Evolutionary conservation across 1,284 basidiomycete genomes (phyloP), one percentile per base, ranked within the genome.

Genomic region (Neolentinus lepideus): DNA sequence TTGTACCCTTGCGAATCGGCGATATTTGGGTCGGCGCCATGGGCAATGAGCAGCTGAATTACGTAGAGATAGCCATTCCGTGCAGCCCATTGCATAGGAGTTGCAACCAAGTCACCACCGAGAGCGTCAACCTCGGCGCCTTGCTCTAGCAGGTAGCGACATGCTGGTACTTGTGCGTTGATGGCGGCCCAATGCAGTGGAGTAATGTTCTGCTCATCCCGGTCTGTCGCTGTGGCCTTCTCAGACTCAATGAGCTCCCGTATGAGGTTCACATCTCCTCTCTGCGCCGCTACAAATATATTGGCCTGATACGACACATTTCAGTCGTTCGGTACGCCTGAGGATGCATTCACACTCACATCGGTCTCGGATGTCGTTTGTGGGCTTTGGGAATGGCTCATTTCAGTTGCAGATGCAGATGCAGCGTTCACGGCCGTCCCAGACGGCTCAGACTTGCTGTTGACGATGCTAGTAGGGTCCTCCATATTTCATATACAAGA

Each of bases 181-280:
- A 96, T 95, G 2, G 95, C 88, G 2, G 97, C 94, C 96, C 96
- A 99, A 68, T 99, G 96, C 3, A 99, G 79, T 0, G 96, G 90
- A 0, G 95, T 96, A 63, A 98, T 93, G 63, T 94, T 93, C 69
- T 97, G 90, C 22, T 81, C 76, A 71, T 99, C 96, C 50, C 88
- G 78, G 67, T 92, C 90, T 22, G 88, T 88, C 4, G 90, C 88
- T 21, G 77, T 80, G 3, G 91, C 86, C 43, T 78, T 73, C 2
- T 88, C 90, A 0, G 84, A 86, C 61, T 88, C 83, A 48, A 94
- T 77, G 54, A 97, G 79, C 25, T 81, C 71, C 3, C 81, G 79
- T 22, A 98, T 71, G 29, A 81, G 73, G 2, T 73, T 71, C 1
- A 92, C 75, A 64, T 98, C 93, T 31, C 95, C 95, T 51, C 91